Base-by-base conservation (phyloP, 2,329 filamentous ascomycete species). In the Hyphodiscus sp. region DNA sequence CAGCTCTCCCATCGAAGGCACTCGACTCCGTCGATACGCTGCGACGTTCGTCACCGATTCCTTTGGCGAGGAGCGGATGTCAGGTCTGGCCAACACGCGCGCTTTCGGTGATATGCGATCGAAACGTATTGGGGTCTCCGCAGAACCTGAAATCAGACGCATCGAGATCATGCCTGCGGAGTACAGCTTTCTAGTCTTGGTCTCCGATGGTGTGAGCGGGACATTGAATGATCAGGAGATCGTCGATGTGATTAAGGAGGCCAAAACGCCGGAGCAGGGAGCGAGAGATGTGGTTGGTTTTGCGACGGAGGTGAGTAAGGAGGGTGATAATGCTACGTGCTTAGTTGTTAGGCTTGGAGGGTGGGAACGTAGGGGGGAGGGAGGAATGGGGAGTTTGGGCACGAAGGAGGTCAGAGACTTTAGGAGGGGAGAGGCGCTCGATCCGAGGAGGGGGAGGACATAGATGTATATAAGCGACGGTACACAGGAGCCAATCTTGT, bases 1-100 rank as follows among this genome's bases (percentile, higher is more conserved):
- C 0, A 88, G 85, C n/a, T 83, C 87, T 4, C 94, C 94, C 0
- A 77, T 84, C 52, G 94, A 99, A 74, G 85, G 87, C 10, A 85
- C 83, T 43, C 83, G 94, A 8, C 79, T 99, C 20, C 86, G 91
- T 45, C 85, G 91, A 47, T 97, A 91, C 68, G 88, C 91, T 1
- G 82, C 87, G 29, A 86, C 86, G 2, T 92, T 97, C 68, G 86
- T 96, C 18, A 94, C 92, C 0, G 94, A 99, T 72, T 95, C 89
- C 33, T 99, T 99, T 69, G 94, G 94, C 66, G 94, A 99, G 72
- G 91, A 97, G 72, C 90, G 94, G 62, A 94, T 99, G 70, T 85
- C 85, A 15, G 92, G 94, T 0, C 79, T 99, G 0, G 94, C 94
- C 62, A 99, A 99, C 72, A 95, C 89, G 30, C 87, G 94, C 29